Base-by-base conservation (phyloP, 805 yeast species). In the Danielozyma ontarioensis region DNA sequence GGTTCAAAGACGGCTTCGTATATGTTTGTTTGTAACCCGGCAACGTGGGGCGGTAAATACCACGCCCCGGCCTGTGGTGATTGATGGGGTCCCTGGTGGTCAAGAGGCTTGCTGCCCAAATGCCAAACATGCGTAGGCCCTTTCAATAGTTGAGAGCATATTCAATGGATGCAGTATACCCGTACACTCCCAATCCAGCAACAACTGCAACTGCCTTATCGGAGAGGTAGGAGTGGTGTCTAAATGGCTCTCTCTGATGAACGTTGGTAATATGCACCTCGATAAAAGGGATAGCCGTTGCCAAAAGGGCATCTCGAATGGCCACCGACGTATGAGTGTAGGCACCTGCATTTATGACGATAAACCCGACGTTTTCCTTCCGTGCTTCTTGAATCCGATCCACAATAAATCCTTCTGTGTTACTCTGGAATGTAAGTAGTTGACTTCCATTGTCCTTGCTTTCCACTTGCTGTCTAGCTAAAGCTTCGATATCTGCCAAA, bases 311-410 rank as follows among this genome's bases (percentile, higher is more conserved):
- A 45, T 71, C 76, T 36, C 76, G 61, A 10, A 71, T 57, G 1
- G 71, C 76, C 15, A 71, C 66, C 1, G 74, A 68, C 1, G 76
- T 71, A 40, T 71, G 76, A 2, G 76, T 71, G 44, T 67, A 70
- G 7, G 76, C 76, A 30, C 76, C 76, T 10, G 76, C 76, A 41
- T 71, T 71, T 31, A 71, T 69, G 25, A 71, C 59, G 28, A 71
- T 65, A 42, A 69, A 70, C 1, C 61, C 68, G 21, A 62, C 60
- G 4, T 65, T 68, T 25, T 70, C 66, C 13, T 37, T 38, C 42
- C 58, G 63, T 7, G 76, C 74, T 41, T 64, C 55, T 40, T 71
- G 76, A 27, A 71, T 70, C 27, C 72, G 48, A 40, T 71, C 75
- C 23, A 71, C 55, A 17, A 71, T 51, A 25, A 56, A 58, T 17